Base-by-base conservation (phyloP, 805 yeast genomes). In the Saccharomyces mikatae region DNA sequence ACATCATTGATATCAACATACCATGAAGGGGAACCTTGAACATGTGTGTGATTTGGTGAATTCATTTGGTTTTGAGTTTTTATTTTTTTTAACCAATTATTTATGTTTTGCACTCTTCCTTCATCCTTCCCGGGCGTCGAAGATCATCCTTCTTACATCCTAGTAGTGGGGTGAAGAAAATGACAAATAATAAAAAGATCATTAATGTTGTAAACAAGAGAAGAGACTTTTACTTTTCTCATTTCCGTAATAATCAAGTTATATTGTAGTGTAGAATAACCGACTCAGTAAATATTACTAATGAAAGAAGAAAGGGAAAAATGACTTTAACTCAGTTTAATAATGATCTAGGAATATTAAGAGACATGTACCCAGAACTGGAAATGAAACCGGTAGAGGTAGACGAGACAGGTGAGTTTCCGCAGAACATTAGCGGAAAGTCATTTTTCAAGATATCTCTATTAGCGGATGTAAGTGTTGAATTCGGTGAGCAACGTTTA, bases 351-450 rank as follows among this genome's bases (percentile, higher is more conserved):
- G 53, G 53, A 9, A 54, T 67, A 17, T 47, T 67, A n/a, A 50
- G 49, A 51, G 66, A 63, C 51, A 68, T 68, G 71, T 67, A 66
- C 52, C 71, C 70, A n/a, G 71, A 68, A 46, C 28, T 66, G 24
- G 46, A 50, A 21, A 24, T 64, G 8, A 44, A 52, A 32, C 26
- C 47, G 5, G 51, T 49, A 28, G 13, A 49, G 5, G 49, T 31
- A 21, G 54, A 54, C 5, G 4, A 30, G 13, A 5, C n/a, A 3
- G 47, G 41, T 4, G 36, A 48, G 6, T 28, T 48, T 2, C 31
- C 53, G 9, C 28, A 32, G n/a, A 27, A 13, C 1, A 31, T 65
- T 2, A 28, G 28, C 6, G 68, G 70, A 1, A 36, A 22, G 4
- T 32, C 64, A 9, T 58, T 57, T 2, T 60, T 64, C 47, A 57